Conservation (phyloP, 345 rosid species). For the Populus deltoides region DNA sequence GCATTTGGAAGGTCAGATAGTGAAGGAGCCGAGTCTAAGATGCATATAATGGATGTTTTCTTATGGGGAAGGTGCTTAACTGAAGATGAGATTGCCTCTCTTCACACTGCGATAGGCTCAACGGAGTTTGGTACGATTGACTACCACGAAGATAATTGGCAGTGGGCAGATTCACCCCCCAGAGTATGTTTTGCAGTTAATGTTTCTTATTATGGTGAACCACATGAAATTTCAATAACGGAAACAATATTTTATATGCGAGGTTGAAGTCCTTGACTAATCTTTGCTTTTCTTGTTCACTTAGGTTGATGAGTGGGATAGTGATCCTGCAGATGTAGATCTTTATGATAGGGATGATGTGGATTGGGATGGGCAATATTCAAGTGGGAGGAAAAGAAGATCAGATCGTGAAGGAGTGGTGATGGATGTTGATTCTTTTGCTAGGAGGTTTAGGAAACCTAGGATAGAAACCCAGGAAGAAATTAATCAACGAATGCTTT, state of each 20-base stretch:
- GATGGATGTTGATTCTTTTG: constrained; percentile 78
- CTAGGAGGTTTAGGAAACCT: constrained; percentile 89
- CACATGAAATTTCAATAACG: constrained; percentile 8
- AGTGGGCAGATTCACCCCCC: constrained; percentile 94
- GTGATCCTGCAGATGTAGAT: constrained; percentile 97
- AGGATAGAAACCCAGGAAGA: constrained; percentile 94
- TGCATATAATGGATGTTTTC: constrained; percentile 99
- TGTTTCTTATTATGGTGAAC: background rate
- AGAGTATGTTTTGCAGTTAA: constrained; percentile 52
- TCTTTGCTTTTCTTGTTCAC: constrained; percentile 21
- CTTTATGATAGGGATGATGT: constrained; percentile 95
- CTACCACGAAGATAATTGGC: constrained; percentile 90
- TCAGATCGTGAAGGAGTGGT: constrained; percentile 70
- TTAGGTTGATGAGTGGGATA: constrained; percentile 98
- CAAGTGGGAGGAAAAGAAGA: constrained; percentile 93
- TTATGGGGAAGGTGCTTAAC: constrained; percentile 96
- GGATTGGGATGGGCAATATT: constrained; percentile 98
- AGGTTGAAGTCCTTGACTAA: constrained; percentile 17
- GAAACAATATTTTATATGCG: background rate
- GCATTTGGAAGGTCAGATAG: constrained; percentile 99
- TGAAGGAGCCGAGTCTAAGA: constrained; percentile 96
- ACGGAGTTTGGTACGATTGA: constrained; percentile 74
- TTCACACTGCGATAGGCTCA: constrained; percentile 72
- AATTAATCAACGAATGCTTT: constrained; percentile 90
- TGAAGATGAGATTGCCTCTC: constrained; percentile 86